Evolutionary conservation across 2,329 filamentous ascomycete species (phyloP).

Genomic region (Chaetomium strumarium): DNA sequence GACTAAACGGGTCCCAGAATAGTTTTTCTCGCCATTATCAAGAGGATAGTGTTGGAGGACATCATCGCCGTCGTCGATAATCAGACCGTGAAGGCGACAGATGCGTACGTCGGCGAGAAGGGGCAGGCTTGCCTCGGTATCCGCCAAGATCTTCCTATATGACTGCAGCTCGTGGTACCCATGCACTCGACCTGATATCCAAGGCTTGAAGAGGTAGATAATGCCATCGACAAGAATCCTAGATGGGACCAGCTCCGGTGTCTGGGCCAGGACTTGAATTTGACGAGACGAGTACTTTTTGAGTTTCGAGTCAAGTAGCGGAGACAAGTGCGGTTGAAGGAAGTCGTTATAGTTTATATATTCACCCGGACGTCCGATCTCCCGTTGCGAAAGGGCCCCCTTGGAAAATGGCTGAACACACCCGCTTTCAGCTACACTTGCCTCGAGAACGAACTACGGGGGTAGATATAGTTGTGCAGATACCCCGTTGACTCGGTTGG

Average conservation of each 20-base stretch:
- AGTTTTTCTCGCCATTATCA: neutral
- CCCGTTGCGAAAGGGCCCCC: neutral
- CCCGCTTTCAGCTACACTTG: neutral
- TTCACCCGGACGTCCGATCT: neutral
- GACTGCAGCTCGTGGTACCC: constrained; percentile 1
- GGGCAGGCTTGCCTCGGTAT: constrained; percentile 6
- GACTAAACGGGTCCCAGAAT: constrained; percentile 1
- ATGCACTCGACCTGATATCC: neutral
- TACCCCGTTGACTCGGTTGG: neutral
- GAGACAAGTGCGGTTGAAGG: neutral
- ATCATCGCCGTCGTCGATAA: constrained; percentile 5
- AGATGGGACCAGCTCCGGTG: neutral
- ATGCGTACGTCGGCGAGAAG: constrained; percentile 5
- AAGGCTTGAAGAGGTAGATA: constrained; percentile 2
- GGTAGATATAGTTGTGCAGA: neutral
- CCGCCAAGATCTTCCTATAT: constrained; percentile 2
- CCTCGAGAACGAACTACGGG: neutral
- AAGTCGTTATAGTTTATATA: neutral
- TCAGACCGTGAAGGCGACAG: constrained; percentile 6
- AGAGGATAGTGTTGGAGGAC: constrained; percentile 9
- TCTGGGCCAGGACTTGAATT: neutral
- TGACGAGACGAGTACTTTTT: neutral
- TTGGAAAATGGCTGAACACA: neutral
- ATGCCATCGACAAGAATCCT: neutral
- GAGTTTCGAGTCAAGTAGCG: neutral